Evolutionary conservation across 83 land plant species (phyloP), one percentile per base, ranked within the genome.

Genomic region (Picea engelmannii): DNA sequence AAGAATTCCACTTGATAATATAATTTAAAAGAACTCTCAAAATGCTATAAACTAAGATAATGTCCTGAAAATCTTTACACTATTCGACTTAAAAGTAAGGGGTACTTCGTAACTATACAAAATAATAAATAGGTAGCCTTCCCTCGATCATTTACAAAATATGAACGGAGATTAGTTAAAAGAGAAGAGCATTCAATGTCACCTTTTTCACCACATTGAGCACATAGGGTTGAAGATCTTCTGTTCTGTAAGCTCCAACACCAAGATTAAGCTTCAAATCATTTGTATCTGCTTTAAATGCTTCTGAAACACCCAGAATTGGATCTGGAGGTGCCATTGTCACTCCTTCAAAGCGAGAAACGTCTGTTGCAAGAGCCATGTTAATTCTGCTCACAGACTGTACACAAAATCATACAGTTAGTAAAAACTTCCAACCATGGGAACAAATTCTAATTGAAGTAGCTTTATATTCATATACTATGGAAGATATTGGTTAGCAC

Each of bases 191-290:
- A 13, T 4, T 13, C 12, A 31, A 65, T 3, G 2, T 42, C 8
- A 96, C 99, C 97, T 96, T 97, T 83, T 96, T 97, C n/a, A 96
- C 99, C 47, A 97, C 99, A 79, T 93, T 83, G 68, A 97, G 91
- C 66, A 97, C 99, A 78, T 93, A 97, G 66, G 99, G 99, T 77
- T 94, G 99, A 12, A 97, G 93, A 21, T 97, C 97, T 82, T 97
- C 99, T 6, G 98, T 97, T 25, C 97, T 92, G 82, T 97, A 97
- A 38, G 95, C 99, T 20, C 99, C 98, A 68, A 97, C 98, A 58
- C 99, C 97, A 85, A 97, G 93, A 80, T 97, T 95, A 55, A 97
- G 96, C 82, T 97, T 97, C 81, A 79, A 20, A 60, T 88, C 94
- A 85, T 81, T 81, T 12, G 86, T 91, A 76, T 94, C 95, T 59